Evolutionary conservation across 1,284 basidiomycete species (phyloP).

Genomic region (Austroboletus niveus): DNA sequence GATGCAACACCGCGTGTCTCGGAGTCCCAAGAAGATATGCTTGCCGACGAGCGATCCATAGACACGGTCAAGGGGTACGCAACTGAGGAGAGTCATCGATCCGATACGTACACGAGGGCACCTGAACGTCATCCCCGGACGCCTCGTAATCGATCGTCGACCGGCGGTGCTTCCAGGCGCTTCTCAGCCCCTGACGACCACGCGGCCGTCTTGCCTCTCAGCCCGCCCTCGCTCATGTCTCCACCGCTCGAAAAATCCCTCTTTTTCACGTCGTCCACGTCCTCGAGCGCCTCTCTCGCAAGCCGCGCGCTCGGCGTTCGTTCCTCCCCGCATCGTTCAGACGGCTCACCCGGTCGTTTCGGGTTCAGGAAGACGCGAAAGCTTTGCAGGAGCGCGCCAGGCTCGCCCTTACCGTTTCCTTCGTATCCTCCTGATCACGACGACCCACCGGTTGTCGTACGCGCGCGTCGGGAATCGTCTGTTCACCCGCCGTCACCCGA

Average conservation of each 20-base stretch:
- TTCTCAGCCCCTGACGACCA: constrained; percentile 20
- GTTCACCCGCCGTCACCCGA: constrained; percentile 6
- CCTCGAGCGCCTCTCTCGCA: constrained; percentile 20
- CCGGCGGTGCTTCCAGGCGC: background rate
- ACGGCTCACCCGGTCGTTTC: constrained; percentile 18
- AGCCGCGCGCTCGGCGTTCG: background rate
- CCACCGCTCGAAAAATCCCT: constrained; percentile 28
- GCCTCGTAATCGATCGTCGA: background rate
- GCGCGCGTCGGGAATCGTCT: background rate
- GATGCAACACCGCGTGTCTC: constrained; percentile 11
- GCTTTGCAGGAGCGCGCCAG: constrained; percentile 1
- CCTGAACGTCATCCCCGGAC: constrained; percentile 17
- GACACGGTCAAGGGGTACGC: background rate
- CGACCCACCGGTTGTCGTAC: background rate
- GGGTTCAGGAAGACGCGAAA: constrained; percentile 10
- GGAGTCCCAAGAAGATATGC: background rate
- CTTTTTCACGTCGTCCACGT: constrained; percentile 29
- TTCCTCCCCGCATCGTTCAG: background rate
- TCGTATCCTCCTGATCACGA: constrained; percentile 11
- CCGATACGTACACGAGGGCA: constrained; percentile 18
- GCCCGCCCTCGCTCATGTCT: constrained; percentile 31
- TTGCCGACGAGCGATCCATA: background rate
- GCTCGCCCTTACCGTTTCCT: constrained; percentile 23
- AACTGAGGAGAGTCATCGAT: background rate
- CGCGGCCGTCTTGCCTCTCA: constrained; percentile 24